Evolutionary conservation across 345 rosid genomes (phyloP), one percentile per base, ranked within the genome.

Genomic region (Eucalyptus pauciflora): DNA sequence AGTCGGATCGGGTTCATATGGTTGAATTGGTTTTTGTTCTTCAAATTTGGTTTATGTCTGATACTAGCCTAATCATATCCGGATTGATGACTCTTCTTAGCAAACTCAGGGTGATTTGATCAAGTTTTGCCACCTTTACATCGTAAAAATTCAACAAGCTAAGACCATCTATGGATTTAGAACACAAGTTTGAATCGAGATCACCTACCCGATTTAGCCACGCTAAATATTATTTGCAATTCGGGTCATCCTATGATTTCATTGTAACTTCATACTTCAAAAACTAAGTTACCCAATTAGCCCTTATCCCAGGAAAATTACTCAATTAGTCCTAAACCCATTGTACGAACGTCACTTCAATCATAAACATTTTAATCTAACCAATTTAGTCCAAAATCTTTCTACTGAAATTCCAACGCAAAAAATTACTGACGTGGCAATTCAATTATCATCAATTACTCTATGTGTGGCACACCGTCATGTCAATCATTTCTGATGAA

Each of bases 401-500:
- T 31, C 4, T 5, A 31, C 11, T 8, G 31, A 64, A 14, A 52
- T 52, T 52, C 24, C 25, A 52, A 52, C 0, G 0, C 25, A 52
- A 18, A 52, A 18, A 52, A 52, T 52, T 52, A 52, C 5, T 52
- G 0, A 20, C 25, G 0, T 20, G 25, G 1, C 10, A 52, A 0
- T 52, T 52, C 2, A 52, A 0, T 52, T 52, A 20, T 52, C 5
- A 0, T 20, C 0, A 1, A 5, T 52, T 52, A 52, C 58, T 52
- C 1, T 20, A 52, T 0, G 1, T 20, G 58, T 3, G 25, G 25
- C 10, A 52, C 10, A 52, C 10, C 25, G 0, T 52, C 25, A 18
- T 52, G 25, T 7, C 25, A 52, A 0, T 20, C 10, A 20, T 52
- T 52, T 52, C 10, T 52, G 1, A 20, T 52, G 58, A 52, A 52